These are phyloP conservation scores for Dothidotthia symphoricarpi DNA, from an alignment of 2,329 filamentous ascomycete genomes.

Conservation along the genomic window DNA sequence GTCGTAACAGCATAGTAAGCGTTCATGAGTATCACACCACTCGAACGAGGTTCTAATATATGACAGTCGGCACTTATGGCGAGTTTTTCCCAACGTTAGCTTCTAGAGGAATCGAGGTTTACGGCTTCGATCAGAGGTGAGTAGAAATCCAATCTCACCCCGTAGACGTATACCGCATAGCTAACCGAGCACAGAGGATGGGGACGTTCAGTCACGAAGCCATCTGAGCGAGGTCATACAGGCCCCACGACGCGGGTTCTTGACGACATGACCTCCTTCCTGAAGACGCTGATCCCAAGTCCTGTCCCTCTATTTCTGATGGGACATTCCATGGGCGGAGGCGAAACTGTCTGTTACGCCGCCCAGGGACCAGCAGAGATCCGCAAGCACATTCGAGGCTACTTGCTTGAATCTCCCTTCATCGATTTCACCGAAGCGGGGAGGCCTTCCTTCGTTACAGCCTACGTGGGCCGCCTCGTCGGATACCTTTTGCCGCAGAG, in stretches of 20 bases:
- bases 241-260: conserved; percentile 73
- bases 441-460: conserved; percentile 62
- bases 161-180: neutral
- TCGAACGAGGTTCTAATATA: conserved; percentile 15
- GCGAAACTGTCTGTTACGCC: conserved; percentile 65
- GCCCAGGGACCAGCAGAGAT: conserved; percentile 51
- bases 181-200: conserved; percentile 61
- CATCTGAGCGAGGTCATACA: conserved; percentile 66
- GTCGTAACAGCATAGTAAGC: conserved; percentile 10
- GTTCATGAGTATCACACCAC: neutral
- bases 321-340: conserved; percentile 91
- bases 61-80: conserved; percentile 67
- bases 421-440: conserved; percentile 67
- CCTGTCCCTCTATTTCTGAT: conserved; percentile 71
- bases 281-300: conserved; percentile 58
- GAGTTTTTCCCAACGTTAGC: conserved; percentile 71
- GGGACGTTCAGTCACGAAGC: conserved; percentile 67
- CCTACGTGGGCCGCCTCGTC: conserved; percentile 66
- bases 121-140: conserved; percentile 74
- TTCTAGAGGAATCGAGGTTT: conserved; percentile 68
- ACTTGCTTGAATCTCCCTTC: conserved; percentile 75
- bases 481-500: conserved; percentile 64
- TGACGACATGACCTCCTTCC: conserved; percentile 74
- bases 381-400: conserved; percentile 64
- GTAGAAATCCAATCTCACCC: neutral